Evolutionary conservation across 2,329 filamentous ascomycete species (phyloP), one percentile per base, ranked within the genome.

Genomic region (Xylariaceae sp.): DNA sequence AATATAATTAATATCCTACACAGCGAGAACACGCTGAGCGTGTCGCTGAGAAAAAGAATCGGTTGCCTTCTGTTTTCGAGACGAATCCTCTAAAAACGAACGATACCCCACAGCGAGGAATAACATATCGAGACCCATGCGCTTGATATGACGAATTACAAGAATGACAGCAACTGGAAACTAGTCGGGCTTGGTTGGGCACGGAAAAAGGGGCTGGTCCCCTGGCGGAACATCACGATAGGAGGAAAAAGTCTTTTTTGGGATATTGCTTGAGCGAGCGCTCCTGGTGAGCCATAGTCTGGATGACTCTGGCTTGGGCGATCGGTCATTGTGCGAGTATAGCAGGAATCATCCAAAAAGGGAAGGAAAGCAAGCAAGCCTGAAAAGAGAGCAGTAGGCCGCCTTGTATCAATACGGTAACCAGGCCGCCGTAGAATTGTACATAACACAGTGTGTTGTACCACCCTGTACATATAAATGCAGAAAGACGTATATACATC

Each of bases 1-100:
- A 19, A 56, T 45, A 28, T 73, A 66, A 67, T 54, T 6, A 11
- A 11, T 36, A 36, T 16, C 16, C 19, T 19, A 44, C 31, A 48
- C 33, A 41, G 56, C 4, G 24, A 39, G 45, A 28, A 44, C 31
- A 34, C 21, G 28, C 14, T 37, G 14, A 31, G 46, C 33, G 41
- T 19, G 51, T n/a, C 29, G 39, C 17, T n/a, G 29, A 47, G 8
- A 43, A 23, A 24, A 44, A 55, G 24, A 52, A 26, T 34, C 14
- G 23, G 44, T 24, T 33, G n/a, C 43, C 14, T 44, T 39, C 23
- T 16, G 41, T 16, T 55, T 45, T 34, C 21, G 7, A 55, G 26
- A 50, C n/a, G 31, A 34, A n/a, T n/a, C n/a, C 23, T 26, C n/a
- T 33, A 41, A 33, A 45, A 50, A n/a, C 34, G 33, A 60, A 57